These are phyloP conservation scores for Marsdenia floribunda DNA, from an alignment of 257 asterid species.

Conservation along the genomic window DNA sequence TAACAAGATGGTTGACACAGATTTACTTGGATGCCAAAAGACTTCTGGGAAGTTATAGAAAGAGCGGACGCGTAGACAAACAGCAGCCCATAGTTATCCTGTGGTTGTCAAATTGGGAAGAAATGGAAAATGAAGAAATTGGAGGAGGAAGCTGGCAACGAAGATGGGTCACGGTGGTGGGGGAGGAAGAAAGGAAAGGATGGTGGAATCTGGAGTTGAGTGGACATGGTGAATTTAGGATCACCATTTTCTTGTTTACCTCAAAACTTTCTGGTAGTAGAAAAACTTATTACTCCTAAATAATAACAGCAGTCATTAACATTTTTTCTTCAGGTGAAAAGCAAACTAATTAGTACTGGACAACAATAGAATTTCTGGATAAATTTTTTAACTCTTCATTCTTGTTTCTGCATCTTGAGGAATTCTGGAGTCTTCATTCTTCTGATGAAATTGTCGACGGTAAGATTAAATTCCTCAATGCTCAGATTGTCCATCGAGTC, in stretches of 20 bases:
- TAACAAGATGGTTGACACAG: background rate
- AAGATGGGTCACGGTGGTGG: conserved; percentile 22
- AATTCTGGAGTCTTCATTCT: conserved; percentile 26
- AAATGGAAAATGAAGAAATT: conserved; percentile 13
- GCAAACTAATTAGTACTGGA: background rate
- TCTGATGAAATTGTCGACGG: conserved; percentile 59
- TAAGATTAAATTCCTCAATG: conserved; percentile 66
- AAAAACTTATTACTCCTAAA: background rate
- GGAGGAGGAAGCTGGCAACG: conserved; percentile 14
- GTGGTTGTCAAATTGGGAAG: conserved; percentile 40
- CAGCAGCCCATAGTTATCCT: conserved; percentile 60
- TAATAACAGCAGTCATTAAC: background rate
- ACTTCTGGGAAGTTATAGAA: conserved; percentile 52
- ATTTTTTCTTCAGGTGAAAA: background rate
- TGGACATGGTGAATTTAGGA: conserved; percentile 16
- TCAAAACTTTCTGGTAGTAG: too few species aligned
- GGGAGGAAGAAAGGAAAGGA: conserved; percentile 23
- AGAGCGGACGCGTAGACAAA: conserved; percentile 72
- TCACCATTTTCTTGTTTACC: conserved; percentile 13
- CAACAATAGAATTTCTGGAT: background rate
- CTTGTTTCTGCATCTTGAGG: conserved; percentile 31
- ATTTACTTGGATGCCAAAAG: conserved; percentile 74
- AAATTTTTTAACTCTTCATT: conserved; percentile 15
- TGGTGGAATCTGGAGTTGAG: conserved; percentile 11
- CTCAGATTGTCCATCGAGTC: conserved; percentile 52